Base-by-base conservation (phyloP, 805 yeast genomes). In the Alloascoidea africana region DNA sequence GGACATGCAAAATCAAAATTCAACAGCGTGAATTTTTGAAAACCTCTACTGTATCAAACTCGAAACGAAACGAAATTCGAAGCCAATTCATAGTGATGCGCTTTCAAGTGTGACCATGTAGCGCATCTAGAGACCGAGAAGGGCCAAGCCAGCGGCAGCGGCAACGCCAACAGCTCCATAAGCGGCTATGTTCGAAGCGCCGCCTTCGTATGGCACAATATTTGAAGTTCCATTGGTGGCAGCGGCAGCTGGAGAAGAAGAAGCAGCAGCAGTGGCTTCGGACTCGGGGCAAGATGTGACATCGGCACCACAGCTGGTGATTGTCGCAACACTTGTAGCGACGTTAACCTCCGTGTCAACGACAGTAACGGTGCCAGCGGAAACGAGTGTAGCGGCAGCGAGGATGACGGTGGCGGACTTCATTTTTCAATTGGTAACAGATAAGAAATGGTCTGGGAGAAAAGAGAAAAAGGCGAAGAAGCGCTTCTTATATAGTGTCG, bases 361-460 rank as follows among this genome's bases (percentile, higher is more conserved):
- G 30, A 23, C 30, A 23, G 30, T 23, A n/a, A n/a, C 30, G 30
- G 30, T 23, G 30, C n/a, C 30, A 23, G n/a, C 30, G 30, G n/a
- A 8, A 23, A n/a, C n/a, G 30, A 23, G 13, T 8, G 30, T 23
- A n/a, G 30, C 30, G 30, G 30, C 30, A 23, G 30, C 30, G 30
- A n/a, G n/a, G n/a, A 23, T 8, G n/a, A 23, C 30, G 30, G n/a
- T 8, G n/a, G 30, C 30, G n/a, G 30, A 23, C 30, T 23, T 23
- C 30, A 23, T 23, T 23, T 8, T 23, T 23, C n/a, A n/a, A n/a
- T n/a, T n/a, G n/a, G n/a, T n/a, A n/a, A n/a, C n/a, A n/a, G n/a
- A n/a, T n/a, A n/a, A n/a, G n/a, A n/a, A n/a, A n/a, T n/a, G n/a
- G n/a, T n/a, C n/a, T n/a, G n/a, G n/a, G n/a, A n/a, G n/a, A n/a